phyloP scores from a whole-genome alignment of 176 grass and related monocot genomes.

The Sorghum bicolor region Sorghum_bicolor_NCBIv3 NC_012870.2:77643001-77643500 shows the following conservation, averaged over 20 bases:
- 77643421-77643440: neutral
- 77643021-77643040: conserved; percentile 30
- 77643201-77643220: neutral
- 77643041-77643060: neutral
- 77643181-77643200: neutral
- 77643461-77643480: neutral
- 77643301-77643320: neutral
- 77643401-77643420: neutral
- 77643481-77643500: neutral
- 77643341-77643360: neutral
- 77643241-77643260: neutral
- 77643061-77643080: neutral
- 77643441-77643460: neutral
- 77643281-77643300: neutral
- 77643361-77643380: neutral
- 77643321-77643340: neutral
- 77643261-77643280: neutral
- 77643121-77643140: neutral
- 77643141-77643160: neutral
- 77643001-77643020: conserved; percentile 19
- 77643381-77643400: neutral
- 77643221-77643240: neutral
- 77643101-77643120: neutral
- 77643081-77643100: neutral
- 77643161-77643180: neutral